Evolutionary conservation across 228 moss, liverwort and hornwort species (phyloP).

Genomic region (Sphagnum magellanicum): DNA sequence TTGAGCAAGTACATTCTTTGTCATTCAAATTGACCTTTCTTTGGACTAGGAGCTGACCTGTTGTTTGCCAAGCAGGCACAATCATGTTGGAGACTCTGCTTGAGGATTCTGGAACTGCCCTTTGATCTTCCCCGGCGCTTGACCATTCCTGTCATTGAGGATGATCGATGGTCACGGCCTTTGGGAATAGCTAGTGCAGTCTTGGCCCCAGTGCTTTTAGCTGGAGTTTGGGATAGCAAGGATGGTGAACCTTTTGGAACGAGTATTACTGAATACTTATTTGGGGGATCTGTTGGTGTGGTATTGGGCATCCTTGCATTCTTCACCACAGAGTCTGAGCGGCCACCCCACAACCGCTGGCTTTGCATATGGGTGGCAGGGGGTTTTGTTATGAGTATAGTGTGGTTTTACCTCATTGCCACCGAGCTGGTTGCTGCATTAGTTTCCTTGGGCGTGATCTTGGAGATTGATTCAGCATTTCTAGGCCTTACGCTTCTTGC

Average conservation of each 20-base stretch:
- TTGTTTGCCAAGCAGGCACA: slow-evolving; percentile 17
- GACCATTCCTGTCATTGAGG: slow-evolving; percentile 78
- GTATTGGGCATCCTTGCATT: slow-evolving; percentile 43
- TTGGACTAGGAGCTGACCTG: neutral
- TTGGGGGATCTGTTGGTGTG: slow-evolving; percentile 37
- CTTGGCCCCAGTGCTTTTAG: slow-evolving; percentile 61
- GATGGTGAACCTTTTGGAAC: slow-evolving; percentile 62
- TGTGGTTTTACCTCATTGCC: slow-evolving; percentile 95
- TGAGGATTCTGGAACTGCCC: slow-evolving; percentile 49
- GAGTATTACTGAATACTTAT: slow-evolving; percentile 42
- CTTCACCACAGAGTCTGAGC: slow-evolving; percentile 30
- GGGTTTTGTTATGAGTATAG: slow-evolving; percentile 95
- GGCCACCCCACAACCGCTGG: slow-evolving; percentile 66
- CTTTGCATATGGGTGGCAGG: slow-evolving; percentile 75
- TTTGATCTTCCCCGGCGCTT: slow-evolving; percentile 76
- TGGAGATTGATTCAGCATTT: slow-evolving; percentile 81
- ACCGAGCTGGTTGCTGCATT: slow-evolving; percentile 86
- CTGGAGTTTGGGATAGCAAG: slow-evolving; percentile 83
- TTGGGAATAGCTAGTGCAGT: slow-evolving; percentile 73
- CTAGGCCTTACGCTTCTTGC: slow-evolving; percentile 89
- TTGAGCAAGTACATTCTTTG: neutral
- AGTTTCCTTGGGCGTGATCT: slow-evolving; percentile 75
- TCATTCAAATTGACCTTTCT: neutral
- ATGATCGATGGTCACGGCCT: slow-evolving; percentile 60
- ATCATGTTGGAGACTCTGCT: slow-evolving; percentile 25